Base-by-base conservation (phyloP, 176 grass and related monocot species). In the Poa pratensis region DNA sequence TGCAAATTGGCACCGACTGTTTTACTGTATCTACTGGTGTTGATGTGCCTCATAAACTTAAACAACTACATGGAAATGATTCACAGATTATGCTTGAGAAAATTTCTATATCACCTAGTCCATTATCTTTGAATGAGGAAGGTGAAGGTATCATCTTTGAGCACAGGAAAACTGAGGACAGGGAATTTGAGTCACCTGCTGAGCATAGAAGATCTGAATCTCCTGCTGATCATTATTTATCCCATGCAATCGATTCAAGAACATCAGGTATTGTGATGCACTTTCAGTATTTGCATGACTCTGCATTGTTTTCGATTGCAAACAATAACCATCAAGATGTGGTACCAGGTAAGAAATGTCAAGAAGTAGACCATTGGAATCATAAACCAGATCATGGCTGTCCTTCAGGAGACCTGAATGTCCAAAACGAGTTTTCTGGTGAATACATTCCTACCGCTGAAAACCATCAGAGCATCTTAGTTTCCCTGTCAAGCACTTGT, bases 401-500 rank as follows among this genome's bases (percentile, higher is more conserved):
- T 83, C 76, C 64, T 48, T 69, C 63, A 77, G 65, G 68, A 80
- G 86, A 95, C n/a, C 59, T 57, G 69, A 84, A 85, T 89, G 57
- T 49, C 14, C 69, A 61, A 55, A 78, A 73, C 64, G 82, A 94
- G 19, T 57, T 90, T 87, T 82, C 79, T 75, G 78, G 77, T 75
- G 90, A 89, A 72, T 86, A 90, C 45, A 89, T 91, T 78, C 60
- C 87, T 72, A 63, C 85, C 68, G 74, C 83, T 76, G 93, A 95
- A 50, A 95, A 90, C 76, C 87, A 92, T 78, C 89, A 96, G 67
- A 96, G 87, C 82, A 98, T 98, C 62, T 84, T 98, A 82, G 93
- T 98, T 89, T 98, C 96, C 8, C 43, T 92, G 52, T 98, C 96
- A 65, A 98, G 71, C 72, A 95, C 91, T 81, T 95, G 91, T 85